Base-by-base conservation (phyloP, 306 rosid species). In the Mimosa bimucronata region DNA sequence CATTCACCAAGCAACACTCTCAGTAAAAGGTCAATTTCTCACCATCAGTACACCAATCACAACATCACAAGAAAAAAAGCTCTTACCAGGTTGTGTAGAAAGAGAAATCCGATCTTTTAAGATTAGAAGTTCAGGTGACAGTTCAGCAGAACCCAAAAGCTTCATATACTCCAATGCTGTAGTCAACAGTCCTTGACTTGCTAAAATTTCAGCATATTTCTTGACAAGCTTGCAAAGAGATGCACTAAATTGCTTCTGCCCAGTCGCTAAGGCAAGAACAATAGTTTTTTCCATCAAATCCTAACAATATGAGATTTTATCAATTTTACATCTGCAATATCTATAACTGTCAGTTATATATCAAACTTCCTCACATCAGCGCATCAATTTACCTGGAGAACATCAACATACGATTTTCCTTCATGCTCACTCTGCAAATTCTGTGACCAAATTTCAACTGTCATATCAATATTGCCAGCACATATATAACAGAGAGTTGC, bases 231-330 rank as follows among this genome's bases (percentile, higher is more conserved):
- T 95, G 89, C 94, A 95, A 83, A 95, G 86, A 77, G 98, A 90
- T 80, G 92, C 98, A 88, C 99, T 95, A 77, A 93, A 95, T 75
- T 80, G 91, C 86, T 93, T 95, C 86, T 95, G 97, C 79, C 96
- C 99, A 42, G 97, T 91, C 69, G 98, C 99, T 89, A 95, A 83
- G 79, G 98, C 99, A 84, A 95, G 97, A 72, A 93, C 98, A 78
- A 95, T 93, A 71, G 99, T 95, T 90, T 95, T 95, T 86, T 95
- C 99, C 99, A 95, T 95, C 88, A 95, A 89, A 87, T 93, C 98
- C 99, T 95, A 86, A 69, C 45, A 81, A 71, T 10, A 75, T 30
- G 74, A 70, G 41, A 42, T 60, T 26, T 68, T 44, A 77, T 87
- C 85, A 95, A 65, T 74, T 82, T 53, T 75, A 64, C 37, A 50